These are phyloP conservation scores for Lactuca sativa DNA, from an alignment of 129 eudicot species.

Conservation along the genomic window DNA sequence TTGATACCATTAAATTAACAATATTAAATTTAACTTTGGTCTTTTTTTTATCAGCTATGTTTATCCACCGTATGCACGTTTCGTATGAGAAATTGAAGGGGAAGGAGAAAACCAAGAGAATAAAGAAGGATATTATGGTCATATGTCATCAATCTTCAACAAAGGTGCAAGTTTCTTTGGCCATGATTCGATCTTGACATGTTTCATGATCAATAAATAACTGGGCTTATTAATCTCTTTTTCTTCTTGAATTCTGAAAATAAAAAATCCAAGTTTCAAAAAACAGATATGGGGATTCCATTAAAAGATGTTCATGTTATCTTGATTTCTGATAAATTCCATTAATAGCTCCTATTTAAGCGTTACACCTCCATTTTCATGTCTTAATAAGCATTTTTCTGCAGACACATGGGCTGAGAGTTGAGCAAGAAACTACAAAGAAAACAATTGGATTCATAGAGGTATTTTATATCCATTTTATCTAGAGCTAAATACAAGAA, in stretches of 20 bases:
- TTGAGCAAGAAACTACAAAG: slow-evolving; percentile 74
- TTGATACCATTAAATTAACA: too few relatives aligned
- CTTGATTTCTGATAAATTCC: slow-evolving; percentile 2
- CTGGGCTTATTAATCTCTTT: not conserved
- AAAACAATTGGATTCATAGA: slow-evolving; percentile 85
- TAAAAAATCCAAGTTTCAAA: not conserved
- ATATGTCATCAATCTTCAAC: too few relatives aligned
- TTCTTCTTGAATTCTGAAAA: too few relatives aligned
- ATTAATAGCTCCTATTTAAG: not conserved
- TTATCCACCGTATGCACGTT: too few relatives aligned
- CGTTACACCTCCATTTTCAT: not conserved
- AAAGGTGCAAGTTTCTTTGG: too few relatives aligned
- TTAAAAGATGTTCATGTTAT: not conserved
- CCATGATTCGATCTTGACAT: not conserved
- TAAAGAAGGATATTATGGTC: too few relatives aligned
- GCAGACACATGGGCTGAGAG: slow-evolving; percentile 96
- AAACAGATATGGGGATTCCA: not conserved
- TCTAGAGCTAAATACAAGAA: not conserved
- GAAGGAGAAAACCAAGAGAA: too few relatives aligned
- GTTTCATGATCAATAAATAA: not conserved
- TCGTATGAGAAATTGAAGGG: too few relatives aligned
- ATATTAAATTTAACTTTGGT: too few relatives aligned
- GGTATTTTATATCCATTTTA: slow-evolving; percentile 43
- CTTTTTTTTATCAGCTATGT: too few relatives aligned
- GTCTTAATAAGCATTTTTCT: slow-evolving; percentile 7